Percentiles rank a stretch among this genome's conserved stretches.
These are phyloP conservation scores for Candida methanosorbosa DNA, from an alignment of 805 yeast species.

Conservation along the genomic window DNA sequence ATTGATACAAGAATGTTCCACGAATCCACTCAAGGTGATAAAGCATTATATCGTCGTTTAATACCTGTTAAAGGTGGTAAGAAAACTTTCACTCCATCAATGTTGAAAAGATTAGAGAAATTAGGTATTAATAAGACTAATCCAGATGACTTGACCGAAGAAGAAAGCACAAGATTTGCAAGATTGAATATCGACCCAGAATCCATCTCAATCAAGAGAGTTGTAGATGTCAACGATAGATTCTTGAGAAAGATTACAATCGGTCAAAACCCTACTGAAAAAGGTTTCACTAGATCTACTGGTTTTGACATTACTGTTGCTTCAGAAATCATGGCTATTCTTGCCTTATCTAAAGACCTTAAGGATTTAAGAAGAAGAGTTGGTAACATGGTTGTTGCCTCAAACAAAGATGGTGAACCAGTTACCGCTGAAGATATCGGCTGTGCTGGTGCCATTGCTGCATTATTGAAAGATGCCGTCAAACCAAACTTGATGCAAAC, in stretches of 20 bases:
- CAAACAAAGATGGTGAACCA: constrained; percentile 61
- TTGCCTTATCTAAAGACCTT: constrained; percentile 65
- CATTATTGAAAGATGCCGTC: constrained; percentile 71
- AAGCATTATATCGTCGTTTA: constrained; percentile 62
- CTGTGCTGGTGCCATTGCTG: constrained; percentile 81
- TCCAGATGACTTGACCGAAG: constrained; percentile 64
- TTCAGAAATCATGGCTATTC: constrained; percentile 78
- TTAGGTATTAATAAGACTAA: constrained; percentile 61
- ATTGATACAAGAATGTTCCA: constrained; percentile 83
- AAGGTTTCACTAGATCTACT: constrained; percentile 60
- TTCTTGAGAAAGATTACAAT: constrained; percentile 70
- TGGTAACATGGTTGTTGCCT: constrained; percentile 68
- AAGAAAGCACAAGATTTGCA: constrained; percentile 57
- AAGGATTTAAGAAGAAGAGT: constrained; percentile 67
- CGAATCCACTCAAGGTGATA: constrained; percentile 66
- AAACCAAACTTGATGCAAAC: constrained; percentile 87
- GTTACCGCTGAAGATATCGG: constrained; percentile 79
- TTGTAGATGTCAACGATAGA: constrained; percentile 79
- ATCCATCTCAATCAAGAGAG: constrained; percentile 75
- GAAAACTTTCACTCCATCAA: constrained; percentile 58
- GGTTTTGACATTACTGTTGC: constrained; percentile 85
- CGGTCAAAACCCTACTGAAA: constrained; percentile 78
- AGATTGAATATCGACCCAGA: constrained; percentile 73
- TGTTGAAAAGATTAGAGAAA: constrained; percentile 58
- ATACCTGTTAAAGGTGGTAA: constrained; percentile 69